Evolutionary conservation across 2,329 filamentous ascomycete genomes (phyloP), one percentile per base, ranked within the genome.

Genomic region (Aspergillus japonicus): DNA sequence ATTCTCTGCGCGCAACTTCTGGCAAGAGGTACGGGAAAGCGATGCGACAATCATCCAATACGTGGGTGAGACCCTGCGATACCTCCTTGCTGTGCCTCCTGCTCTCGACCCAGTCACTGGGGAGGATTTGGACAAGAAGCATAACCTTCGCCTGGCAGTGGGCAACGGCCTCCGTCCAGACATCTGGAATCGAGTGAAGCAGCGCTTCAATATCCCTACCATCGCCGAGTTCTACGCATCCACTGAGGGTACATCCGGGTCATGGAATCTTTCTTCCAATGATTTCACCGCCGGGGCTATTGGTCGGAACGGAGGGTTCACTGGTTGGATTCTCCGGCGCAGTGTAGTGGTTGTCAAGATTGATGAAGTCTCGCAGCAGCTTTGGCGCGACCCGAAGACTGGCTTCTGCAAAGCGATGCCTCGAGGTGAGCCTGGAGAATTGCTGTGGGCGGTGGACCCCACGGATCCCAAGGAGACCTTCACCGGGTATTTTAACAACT

Each of bases 121-220:
- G 21, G 85, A 88, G 69, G 82, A 84, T 62, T 80, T 92, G 39
- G 92, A 96, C 74, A 85, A 82, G 66, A 84, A 87, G 64, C 89
- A 96, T 78, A 82, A 80, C 0, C 85, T 96, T n/a, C 86, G 87
- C 5, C 68, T 88, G 3, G 91, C 91, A 0, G 90, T 94, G 64
- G 92, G 92, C 21, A 96, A 96, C 70, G 92, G 92, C 2, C 80
- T 96, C 21, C 85, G 92, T 0, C 91, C 92, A 0, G 92, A 96
- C 68, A 86, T 96, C 35, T 96, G 92, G 92, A 87, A 90, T 62
- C 81, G 78, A 7, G 95, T 96, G 80, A 92, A 92, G 73, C 83
- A 89, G 26, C 88, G 92, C 19, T 96, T 95, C 69, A 87, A 85
- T 23, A 85, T 96, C 59, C 84, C 86, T 33, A 84, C 84, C 1